Conservation (phyloP, 331 rosid genomes). For the Acacia pycnantha region DNA sequence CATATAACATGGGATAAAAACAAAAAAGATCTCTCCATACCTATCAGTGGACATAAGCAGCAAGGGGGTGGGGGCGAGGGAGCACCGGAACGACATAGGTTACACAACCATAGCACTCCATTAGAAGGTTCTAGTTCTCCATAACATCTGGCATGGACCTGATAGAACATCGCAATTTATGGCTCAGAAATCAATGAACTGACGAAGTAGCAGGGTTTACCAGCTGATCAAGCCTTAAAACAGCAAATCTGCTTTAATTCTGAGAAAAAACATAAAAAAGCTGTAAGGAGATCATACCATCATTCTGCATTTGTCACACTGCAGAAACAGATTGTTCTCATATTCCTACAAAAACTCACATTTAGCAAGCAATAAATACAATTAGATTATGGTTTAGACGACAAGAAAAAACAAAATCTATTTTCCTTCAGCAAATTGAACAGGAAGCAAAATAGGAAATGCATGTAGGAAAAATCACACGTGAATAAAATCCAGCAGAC, state of each 20-base stretch:
- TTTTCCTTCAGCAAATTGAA: conserved; percentile 15
- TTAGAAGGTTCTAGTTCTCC: conserved; percentile 93
- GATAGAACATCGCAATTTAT: conserved; percentile 24
- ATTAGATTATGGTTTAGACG: not conserved
- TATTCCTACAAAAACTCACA: conserved; percentile 64
- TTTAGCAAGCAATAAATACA: conserved; percentile 38
- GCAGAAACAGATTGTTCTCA: conserved; percentile 93
- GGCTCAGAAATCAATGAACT: conserved; percentile 14
- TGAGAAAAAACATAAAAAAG: not conserved
- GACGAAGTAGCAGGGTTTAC: conserved; percentile 16
- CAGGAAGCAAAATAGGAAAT: conserved; percentile 5
- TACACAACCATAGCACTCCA: conserved; percentile 94
- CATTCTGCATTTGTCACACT: conserved; percentile 99
- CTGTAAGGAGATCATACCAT: conserved; percentile 59
- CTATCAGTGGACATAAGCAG: conserved; percentile 94
- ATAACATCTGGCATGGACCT: conserved; percentile 98
- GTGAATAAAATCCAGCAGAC: not conserved
- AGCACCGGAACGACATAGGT: conserved; percentile 88
- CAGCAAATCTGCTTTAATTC: not conserved
- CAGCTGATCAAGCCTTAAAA: conserved; percentile 10
- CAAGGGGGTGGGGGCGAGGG: conserved; percentile 86
- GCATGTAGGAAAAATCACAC: conserved; percentile 17
- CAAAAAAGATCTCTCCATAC: conserved; percentile 44
- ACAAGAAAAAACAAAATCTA: conserved; percentile 7
- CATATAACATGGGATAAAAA: conserved; percentile 24